Conservation (phyloP, 805 yeast genomes). For the Yamadazyma endophytica region DNA sequence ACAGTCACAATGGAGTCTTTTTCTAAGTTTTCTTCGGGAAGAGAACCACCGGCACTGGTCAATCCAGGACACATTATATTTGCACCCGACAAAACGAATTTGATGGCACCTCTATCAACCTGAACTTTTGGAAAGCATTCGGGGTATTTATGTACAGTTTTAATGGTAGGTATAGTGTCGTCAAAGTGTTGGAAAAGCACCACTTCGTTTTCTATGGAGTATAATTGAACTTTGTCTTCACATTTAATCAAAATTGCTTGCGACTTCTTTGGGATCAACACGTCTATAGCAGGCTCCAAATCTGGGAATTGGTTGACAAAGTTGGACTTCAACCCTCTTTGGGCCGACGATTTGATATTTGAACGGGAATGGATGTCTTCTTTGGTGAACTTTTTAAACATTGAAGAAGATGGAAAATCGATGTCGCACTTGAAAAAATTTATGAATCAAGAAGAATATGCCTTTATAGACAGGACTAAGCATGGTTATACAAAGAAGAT, state of each 20-base stretch:
- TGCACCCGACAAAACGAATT: conserved; percentile 92
- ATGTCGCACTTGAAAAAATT: too few relatives aligned
- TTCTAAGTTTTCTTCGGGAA: conserved; percentile 70
- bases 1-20: conserved; percentile 73
- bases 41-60: conserved; percentile 76
- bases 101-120: conserved; percentile 95
- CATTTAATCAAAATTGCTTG: conserved; percentile 79
- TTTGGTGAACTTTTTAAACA: conserved; percentile 65
- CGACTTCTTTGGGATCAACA: conserved; percentile 81
- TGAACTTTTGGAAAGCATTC: conserved; percentile 77
- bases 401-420: conserved; percentile 12
- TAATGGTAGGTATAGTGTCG: conserved; percentile 71
- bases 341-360: conserved; percentile 91
- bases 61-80: conserved; percentile 96
- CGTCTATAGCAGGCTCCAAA: conserved; percentile 76
- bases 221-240: conserved; percentile 82
- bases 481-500: too few relatives aligned
- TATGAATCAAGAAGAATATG: too few relatives aligned
- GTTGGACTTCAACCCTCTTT: conserved; percentile 76
- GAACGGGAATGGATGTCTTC: conserved; percentile 90
- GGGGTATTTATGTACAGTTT: conserved; percentile 77
- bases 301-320: conserved; percentile 69
- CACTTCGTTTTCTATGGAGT: conserved; percentile 67
- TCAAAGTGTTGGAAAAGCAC: conserved; percentile 79
- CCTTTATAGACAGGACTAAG: too few relatives aligned